A percentile compares a stretch with the other conserved stretches of the same genome.
Conservation (phyloP, 2,329 filamentous ascomycete species). For the Aspergillus tanneri region DNA sequence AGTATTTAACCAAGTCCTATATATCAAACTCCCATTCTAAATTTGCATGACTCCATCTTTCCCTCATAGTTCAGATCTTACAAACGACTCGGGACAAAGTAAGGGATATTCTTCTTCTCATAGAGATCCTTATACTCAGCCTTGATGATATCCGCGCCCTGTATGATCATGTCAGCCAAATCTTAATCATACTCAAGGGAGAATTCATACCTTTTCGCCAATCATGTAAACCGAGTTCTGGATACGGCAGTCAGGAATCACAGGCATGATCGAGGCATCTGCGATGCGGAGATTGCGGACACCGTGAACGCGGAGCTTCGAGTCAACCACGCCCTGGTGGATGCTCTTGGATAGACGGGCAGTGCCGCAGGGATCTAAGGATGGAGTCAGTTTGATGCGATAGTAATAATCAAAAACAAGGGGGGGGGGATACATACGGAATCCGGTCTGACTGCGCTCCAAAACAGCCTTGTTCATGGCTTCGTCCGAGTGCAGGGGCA, state of each 20-base stretch:
- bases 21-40: background rate
- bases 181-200: background rate
- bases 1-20: too few relatives aligned
- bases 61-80: constrained; percentile 2
- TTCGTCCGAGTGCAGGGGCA: constrained; percentile 57
- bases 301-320: constrained; percentile 53
- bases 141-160: constrained; percentile 33
- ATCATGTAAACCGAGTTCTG: constrained; percentile 63
- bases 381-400: background rate
- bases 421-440: constrained; percentile 17
- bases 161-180: background rate
- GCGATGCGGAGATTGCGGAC: constrained; percentile 55
- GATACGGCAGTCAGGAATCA: constrained; percentile 57
- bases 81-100: constrained; percentile 20
- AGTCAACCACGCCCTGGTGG: constrained; percentile 54
- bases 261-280: constrained; percentile 58
- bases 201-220: constrained; percentile 47
- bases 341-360: constrained; percentile 54
- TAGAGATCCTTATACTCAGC: constrained; percentile 26
- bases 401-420: too few relatives aligned
- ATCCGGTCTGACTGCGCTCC: constrained; percentile 57
- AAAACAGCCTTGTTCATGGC: constrained; percentile 58
- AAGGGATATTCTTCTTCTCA: constrained; percentile 22
- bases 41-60: background rate
- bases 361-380: constrained; percentile 55